Conservation (phyloP, 2,329 filamentous ascomycete genomes). For the Ascomycota sp. region DNA sequence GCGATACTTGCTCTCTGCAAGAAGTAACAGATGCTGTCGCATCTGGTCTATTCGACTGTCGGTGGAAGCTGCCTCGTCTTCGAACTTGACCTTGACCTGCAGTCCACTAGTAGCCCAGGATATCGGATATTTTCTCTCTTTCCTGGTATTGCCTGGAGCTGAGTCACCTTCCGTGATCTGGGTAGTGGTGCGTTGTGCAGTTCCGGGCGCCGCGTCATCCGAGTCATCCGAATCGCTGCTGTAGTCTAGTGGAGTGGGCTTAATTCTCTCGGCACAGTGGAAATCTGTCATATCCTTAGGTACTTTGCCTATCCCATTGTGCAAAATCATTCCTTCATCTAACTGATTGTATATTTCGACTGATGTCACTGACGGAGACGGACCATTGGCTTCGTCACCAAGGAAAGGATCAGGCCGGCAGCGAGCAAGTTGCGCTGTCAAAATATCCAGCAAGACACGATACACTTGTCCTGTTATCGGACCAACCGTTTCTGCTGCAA, state of each 20-base stretch:
- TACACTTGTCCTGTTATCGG: constrained; percentile 62
- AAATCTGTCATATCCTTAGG: constrained; percentile 24
- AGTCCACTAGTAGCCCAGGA: constrained; percentile 15
- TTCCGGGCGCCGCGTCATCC: constrained; percentile 8
- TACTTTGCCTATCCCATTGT: constrained; percentile 35
- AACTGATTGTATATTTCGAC: constrained; percentile 35
- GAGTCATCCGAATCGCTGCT: constrained; percentile 15
- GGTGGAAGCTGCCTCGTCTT: constrained; percentile 20
- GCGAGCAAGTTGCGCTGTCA: constrained; percentile 47
- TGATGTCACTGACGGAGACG: constrained; percentile 24
- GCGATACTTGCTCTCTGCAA: constrained; percentile 46
- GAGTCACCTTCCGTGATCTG: constrained; percentile 15
- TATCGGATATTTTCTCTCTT: constrained; percentile 5
- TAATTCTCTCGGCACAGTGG: constrained; percentile 27
- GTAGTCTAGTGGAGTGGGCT: constrained; percentile 13
- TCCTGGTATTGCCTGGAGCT: constrained; percentile 8
- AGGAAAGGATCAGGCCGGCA: constrained; percentile 39
- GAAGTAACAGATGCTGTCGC: constrained; percentile 51
- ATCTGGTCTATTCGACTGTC: constrained; percentile 35
- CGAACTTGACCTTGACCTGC: constrained; percentile 28
- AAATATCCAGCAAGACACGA: constrained; percentile 44
- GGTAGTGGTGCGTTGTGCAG: constrained; percentile 3
- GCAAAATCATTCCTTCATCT: constrained; percentile 29
- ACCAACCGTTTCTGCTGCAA: constrained; percentile 51
- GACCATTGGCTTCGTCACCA: constrained; percentile 11